A percentile compares a stretch with the other conserved stretches of the same genome.
Conservation (phyloP, 2,329 filamentous ascomycete genomes). For the Cytospora chrysosperma region DNA sequence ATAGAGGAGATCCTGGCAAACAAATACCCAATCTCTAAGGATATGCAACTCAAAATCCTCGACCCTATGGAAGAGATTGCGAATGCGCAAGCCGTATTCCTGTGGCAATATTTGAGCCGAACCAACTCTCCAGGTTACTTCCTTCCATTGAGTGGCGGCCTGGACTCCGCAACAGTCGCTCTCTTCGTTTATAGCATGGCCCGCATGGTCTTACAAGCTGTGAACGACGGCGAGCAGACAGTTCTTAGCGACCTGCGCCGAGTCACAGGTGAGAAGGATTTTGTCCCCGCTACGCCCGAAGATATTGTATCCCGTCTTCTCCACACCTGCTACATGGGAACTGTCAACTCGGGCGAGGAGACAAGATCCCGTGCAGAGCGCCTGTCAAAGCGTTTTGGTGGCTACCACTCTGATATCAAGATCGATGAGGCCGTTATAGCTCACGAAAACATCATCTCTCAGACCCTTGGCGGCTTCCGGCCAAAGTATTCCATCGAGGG, state of each 20-base stretch:
- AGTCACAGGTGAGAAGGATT: constrained; percentile 23
- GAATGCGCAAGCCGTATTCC: constrained; percentile 29
- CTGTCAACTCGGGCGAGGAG: constrained; percentile 55
- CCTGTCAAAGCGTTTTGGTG: constrained; percentile 60
- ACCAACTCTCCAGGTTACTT: constrained; percentile 26
- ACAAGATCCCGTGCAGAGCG: constrained; percentile 60
- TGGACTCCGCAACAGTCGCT: constrained; percentile 27
- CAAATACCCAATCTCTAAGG: constrained; percentile 16
- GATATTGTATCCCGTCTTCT: constrained; percentile 25
- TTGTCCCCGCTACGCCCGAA: constrained; percentile 21
- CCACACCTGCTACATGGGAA: constrained; percentile 60
- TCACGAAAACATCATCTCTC: constrained; percentile 39
- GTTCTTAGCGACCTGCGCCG: constrained; percentile 24
- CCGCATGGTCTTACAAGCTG: constrained; percentile 23
- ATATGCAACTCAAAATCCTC: constrained; percentile 23
- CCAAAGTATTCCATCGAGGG: constrained; percentile 55
- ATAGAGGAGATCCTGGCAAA: constrained; percentile 29
- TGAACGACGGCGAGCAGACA: constrained; percentile 24
- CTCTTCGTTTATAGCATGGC: constrained; percentile 28
- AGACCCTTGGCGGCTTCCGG: constrained; percentile 30
- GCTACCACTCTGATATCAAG: constrained; percentile 68
- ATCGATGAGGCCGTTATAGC: constrained; percentile 66
- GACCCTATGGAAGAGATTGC: constrained; percentile 36
- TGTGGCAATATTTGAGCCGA: constrained; percentile 27
- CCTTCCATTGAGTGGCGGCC: constrained; percentile 26